Percentiles rank a stretch among this genome's conserved stretches.
Evolutionary conservation across 352 stramenopile species (phyloP).

Genomic region (Phytophthora syringae): DNA sequence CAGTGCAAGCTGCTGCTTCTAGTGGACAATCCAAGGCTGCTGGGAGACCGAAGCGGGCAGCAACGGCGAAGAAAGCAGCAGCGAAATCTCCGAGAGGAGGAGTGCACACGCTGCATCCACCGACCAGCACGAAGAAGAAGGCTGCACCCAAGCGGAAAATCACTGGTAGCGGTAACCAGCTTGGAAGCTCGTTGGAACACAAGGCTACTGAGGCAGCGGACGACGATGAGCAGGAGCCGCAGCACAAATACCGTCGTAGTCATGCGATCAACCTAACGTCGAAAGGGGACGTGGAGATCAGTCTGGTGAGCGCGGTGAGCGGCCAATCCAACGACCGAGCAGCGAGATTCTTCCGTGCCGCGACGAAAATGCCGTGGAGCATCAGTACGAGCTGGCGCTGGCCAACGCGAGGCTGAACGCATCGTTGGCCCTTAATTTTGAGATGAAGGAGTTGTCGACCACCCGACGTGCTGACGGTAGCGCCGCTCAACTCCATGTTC

Average conservation of each 20-base stretch:
- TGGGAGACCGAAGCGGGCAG: slow-evolving; percentile 19
- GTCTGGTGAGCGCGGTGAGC: slow-evolving; percentile 72
- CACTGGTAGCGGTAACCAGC: slow-evolving; percentile 49
- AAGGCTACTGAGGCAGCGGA: slow-evolving; percentile 6
- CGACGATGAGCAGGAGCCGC: slow-evolving; percentile 32
- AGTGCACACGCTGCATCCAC: slow-evolving; percentile 59
- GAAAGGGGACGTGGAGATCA: slow-evolving; percentile 79
- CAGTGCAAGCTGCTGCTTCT: slow-evolving; percentile 13
- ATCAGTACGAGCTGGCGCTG: slow-evolving; percentile 82
- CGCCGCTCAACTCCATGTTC: slow-evolving; percentile 60
- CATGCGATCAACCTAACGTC: slow-evolving; percentile 68
- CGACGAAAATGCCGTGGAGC: slow-evolving; percentile 79
- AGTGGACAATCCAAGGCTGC: slow-evolving; percentile 7
- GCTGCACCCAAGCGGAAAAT: slow-evolving; percentile 51
- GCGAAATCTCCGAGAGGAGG: slow-evolving; percentile 30
- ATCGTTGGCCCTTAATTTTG: slow-evolving; percentile 64
- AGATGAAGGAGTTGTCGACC: slow-evolving; percentile 50
- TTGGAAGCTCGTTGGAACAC: slow-evolving; percentile 60
- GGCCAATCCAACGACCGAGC: slow-evolving; percentile 55
- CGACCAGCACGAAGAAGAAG: slow-evolving; percentile 25
- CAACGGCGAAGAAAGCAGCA: slow-evolving; percentile 27
- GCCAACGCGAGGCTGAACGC: slow-evolving; percentile 79
- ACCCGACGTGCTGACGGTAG: slow-evolving; percentile 28
- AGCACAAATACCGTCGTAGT: slow-evolving; percentile 61
- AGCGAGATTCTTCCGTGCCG: slow-evolving; percentile 82